Conservation (phyloP, 2,329 filamentous ascomycete genomes). For the Samsoniella hepiali region DNA sequence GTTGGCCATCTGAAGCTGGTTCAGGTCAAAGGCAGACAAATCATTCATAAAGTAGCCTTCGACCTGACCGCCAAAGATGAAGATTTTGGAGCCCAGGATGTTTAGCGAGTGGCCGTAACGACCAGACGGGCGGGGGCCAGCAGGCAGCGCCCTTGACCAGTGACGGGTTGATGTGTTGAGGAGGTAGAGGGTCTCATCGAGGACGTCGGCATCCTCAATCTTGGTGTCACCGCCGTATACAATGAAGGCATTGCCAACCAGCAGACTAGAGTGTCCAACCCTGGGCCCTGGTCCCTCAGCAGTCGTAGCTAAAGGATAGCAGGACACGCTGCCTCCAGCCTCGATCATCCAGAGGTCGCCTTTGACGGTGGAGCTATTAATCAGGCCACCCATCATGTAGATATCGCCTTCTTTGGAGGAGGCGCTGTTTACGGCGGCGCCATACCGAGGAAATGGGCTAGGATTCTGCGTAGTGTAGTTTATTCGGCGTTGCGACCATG, state of each 20-base stretch:
- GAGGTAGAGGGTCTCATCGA: constrained; percentile 94
- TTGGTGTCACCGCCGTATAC: constrained; percentile 99
- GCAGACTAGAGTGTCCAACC: constrained; percentile 88
- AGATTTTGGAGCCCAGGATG: constrained; percentile 94
- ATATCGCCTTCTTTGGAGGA: constrained; percentile 96
- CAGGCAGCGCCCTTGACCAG: constrained; percentile 91
- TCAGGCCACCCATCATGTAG: constrained; percentile 94
- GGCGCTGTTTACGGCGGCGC: constrained; percentile 87
- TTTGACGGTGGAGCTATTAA: constrained; percentile 93
- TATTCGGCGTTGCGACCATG: constrained; percentile 88
- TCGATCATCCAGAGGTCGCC: constrained; percentile 98
- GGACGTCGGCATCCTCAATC: constrained; percentile 82
- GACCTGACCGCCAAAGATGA: constrained; percentile 95
- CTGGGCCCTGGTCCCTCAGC: constrained; percentile 91
- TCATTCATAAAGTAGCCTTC: constrained; percentile 99
- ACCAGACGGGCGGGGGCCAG: constrained; percentile 79
- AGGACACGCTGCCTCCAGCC: constrained; percentile 80
- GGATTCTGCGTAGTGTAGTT: constrained; percentile 79
- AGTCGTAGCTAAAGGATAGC: constrained; percentile 87
- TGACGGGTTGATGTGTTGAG: constrained; percentile 97
- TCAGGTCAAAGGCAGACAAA: constrained; percentile 89
- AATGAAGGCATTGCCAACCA: constrained; percentile 98
- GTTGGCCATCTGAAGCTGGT: constrained; percentile 83
- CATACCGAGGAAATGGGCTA: constrained; percentile 93
- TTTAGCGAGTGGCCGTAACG: constrained; percentile 96